phyloP scores from a whole-genome alignment of 1,284 basidiomycete species.

The Trichosporon sp. region DNA sequence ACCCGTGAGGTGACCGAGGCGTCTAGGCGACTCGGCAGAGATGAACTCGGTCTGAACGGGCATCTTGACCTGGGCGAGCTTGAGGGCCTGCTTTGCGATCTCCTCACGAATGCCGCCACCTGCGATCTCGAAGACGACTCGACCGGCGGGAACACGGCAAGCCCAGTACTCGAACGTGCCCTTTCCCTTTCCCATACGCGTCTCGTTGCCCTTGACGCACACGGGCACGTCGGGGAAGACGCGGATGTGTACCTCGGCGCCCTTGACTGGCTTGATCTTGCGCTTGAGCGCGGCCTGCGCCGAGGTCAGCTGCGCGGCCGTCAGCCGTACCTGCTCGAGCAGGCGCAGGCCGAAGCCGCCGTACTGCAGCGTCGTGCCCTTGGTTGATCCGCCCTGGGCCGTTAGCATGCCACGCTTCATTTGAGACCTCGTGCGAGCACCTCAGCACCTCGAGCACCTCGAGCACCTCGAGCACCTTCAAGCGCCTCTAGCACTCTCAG shows the following conservation, averaged over 20 bases:
- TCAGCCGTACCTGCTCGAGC: constrained; percentile 75
- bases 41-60: constrained; percentile 89
- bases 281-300: constrained; percentile 84
- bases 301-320: constrained; percentile 81
- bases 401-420: too few species aligned
- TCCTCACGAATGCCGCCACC: constrained; percentile 86
- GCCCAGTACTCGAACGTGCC: constrained; percentile 98
- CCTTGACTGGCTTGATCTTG: constrained; percentile 87
- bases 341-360: constrained; percentile 85
- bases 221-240: constrained; percentile 97
- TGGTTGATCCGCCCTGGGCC: constrained; percentile 71
- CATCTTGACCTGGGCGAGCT: constrained; percentile 82
- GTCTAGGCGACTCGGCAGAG: constrained; percentile 61
- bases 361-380: constrained; percentile 86
- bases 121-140: constrained; percentile 91
- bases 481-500: too few species aligned
- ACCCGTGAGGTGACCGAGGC: constrained; percentile 58
- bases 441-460: too few species aligned
- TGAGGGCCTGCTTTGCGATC: constrained; percentile 84
- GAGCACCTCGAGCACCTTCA: too few species aligned
- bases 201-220: constrained; percentile 98
- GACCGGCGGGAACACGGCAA: constrained; percentile 84
- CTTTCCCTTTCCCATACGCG: constrained; percentile 99
- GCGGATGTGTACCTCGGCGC: constrained; percentile 77
- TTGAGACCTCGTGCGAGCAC: too few species aligned